phyloP scores from a whole-genome alignment of 2,329 filamentous ascomycete species.

The Colletotrichum sp. region DNA sequence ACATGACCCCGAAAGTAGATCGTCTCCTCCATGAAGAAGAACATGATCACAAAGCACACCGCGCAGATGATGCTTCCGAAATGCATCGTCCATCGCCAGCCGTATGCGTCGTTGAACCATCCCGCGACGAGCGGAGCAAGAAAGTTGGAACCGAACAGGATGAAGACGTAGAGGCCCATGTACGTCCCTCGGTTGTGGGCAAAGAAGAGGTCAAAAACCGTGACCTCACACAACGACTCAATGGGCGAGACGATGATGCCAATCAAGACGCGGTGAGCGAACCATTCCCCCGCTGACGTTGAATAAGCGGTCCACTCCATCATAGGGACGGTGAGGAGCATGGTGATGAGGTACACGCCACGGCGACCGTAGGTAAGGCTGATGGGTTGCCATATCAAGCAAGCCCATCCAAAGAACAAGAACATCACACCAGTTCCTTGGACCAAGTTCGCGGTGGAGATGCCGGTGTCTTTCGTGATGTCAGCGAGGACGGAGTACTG shows the following conservation, averaged over 20 bases:
- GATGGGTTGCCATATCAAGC: background rate
- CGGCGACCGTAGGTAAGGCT: background rate
- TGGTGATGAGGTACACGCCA: background rate
- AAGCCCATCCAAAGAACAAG: background rate
- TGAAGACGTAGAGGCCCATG: background rate
- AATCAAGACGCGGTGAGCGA: background rate
- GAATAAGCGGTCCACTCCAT: background rate
- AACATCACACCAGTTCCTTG: background rate
- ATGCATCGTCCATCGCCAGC: background rate
- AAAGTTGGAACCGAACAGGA: background rate
- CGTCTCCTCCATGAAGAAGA: background rate
- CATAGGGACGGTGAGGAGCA: background rate
- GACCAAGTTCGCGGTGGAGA: background rate
- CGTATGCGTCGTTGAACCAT: background rate
- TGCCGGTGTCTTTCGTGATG: background rate
- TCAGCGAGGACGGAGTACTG: background rate
- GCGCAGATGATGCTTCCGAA: background rate
- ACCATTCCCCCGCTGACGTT: background rate
- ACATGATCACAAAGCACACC: background rate
- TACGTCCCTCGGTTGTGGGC: background rate
- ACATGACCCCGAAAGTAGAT: background rate
- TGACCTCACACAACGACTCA: background rate
- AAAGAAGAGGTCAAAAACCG: background rate
- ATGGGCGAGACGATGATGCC: background rate
- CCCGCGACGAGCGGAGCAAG: background rate